A percentile compares a stretch with the other conserved stretches of the same genome.
Evolutionary conservation across 2,329 filamentous ascomycete genomes (phyloP).

Genomic region (Penicillium glabrum): DNA sequence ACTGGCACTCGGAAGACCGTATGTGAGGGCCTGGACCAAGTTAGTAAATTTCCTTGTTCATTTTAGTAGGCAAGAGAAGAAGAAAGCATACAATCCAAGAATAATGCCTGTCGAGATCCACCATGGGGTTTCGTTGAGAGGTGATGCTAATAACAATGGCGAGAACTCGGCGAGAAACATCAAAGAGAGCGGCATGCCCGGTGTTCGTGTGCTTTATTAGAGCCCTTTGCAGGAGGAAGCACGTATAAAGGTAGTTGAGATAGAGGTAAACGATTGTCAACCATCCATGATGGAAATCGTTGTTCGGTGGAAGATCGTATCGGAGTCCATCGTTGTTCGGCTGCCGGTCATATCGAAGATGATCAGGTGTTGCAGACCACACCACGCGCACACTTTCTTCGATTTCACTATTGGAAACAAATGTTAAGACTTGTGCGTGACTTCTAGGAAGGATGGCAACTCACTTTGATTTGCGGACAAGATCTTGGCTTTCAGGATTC

Average conservation of each 20-base stretch:
- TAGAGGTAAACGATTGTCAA: slow-evolving; percentile 29
- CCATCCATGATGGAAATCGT: slow-evolving; percentile 14
- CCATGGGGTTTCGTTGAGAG: slow-evolving; percentile 24
- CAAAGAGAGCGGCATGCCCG: slow-evolving; percentile 32
- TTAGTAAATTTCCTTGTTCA: background rate
- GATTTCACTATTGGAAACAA: slow-evolving; percentile 23
- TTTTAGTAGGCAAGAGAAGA: background rate
- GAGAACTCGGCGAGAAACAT: slow-evolving; percentile 32
- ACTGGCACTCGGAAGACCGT: slow-evolving; percentile 34
- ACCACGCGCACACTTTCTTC: slow-evolving; percentile 24
- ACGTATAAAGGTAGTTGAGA: slow-evolving; percentile 36
- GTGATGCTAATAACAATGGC: slow-evolving; percentile 31
- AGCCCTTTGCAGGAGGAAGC: slow-evolving; percentile 35
- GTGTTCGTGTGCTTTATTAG: slow-evolving; percentile 33
- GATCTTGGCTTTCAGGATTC: slow-evolving; percentile 19
- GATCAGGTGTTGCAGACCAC: slow-evolving; percentile 25
- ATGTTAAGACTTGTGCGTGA: background rate
- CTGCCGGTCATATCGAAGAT: slow-evolving; percentile 27
- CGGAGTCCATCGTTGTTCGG: slow-evolving; percentile 19
- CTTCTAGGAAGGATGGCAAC: background rate
- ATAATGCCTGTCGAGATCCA: slow-evolving; percentile 34
- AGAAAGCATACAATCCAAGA: slow-evolving; percentile 35
- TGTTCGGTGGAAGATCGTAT: slow-evolving; percentile 20
- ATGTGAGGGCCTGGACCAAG: slow-evolving; percentile 28
- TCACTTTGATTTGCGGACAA: slow-evolving; percentile 29